Evolutionary conservation across 108 stramenopile species (phyloP).

Genomic region (Pseudonitzschia multiseries): DNA sequence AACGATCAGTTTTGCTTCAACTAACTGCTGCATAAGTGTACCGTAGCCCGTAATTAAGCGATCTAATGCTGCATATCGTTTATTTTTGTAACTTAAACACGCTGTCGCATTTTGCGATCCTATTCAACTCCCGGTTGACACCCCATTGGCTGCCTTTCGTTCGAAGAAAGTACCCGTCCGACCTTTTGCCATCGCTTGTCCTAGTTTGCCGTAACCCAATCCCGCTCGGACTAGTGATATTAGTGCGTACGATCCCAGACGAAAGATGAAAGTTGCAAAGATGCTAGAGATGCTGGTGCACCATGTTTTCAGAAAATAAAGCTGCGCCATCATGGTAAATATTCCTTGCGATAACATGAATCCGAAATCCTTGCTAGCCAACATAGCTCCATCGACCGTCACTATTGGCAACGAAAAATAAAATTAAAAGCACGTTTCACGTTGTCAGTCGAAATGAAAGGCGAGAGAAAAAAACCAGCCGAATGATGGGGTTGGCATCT

Average conservation of each 20-base stretch:
- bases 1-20: too few species aligned
- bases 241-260: conserved; percentile 61
- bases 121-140: background rate
- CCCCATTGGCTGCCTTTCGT: background rate
- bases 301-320: conserved; percentile 43
- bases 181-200: conserved; percentile 34
- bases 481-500: background rate
- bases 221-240: conserved; percentile 34
- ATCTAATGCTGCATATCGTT: too few species aligned
- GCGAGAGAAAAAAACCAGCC: too few species aligned
- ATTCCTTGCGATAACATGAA: conserved; percentile 67
- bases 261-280: conserved; percentile 60
- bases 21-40: too few species aligned
- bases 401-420: conserved; percentile 9
- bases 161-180: background rate
- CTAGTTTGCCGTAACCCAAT: conserved; percentile 53
- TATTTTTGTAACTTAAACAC: too few species aligned
- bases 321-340: conserved; percentile 54
- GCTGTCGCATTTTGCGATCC: background rate
- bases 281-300: conserved; percentile 43
- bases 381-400: conserved; percentile 75
- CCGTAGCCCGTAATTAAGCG: too few species aligned
- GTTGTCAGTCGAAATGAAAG: too few species aligned
- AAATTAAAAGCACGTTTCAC: background rate
- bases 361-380: conserved; percentile 78